Evolutionary conservation across 1,284 basidiomycete genomes (phyloP).

Genomic region (Trichosporon asahii): DNA sequence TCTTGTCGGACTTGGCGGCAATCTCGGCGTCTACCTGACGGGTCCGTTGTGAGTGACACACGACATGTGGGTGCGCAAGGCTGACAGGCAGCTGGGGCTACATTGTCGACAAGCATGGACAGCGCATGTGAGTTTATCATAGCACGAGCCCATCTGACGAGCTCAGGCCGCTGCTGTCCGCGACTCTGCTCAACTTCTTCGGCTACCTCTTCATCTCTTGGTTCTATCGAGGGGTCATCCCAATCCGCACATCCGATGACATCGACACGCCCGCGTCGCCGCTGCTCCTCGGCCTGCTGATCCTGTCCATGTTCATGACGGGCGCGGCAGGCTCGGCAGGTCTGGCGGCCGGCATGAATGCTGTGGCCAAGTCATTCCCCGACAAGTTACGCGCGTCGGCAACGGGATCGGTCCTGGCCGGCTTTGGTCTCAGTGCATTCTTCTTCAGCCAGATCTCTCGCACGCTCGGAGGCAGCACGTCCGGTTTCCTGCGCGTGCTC

Average conservation of each 20-base stretch:
- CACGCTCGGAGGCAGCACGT: conserved; percentile 64
- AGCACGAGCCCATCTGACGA: neutral
- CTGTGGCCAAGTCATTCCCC: conserved; percentile 50
- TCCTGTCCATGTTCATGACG: conserved; percentile 45
- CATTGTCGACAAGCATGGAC: conserved; percentile 64
- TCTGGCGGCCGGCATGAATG: conserved; percentile 47
- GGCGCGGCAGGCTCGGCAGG: conserved; percentile 49
- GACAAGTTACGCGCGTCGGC: conserved; percentile 60
- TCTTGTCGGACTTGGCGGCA: conserved; percentile 58
- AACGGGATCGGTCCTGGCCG: conserved; percentile 70
- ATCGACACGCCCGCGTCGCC: conserved; percentile 23
- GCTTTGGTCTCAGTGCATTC: conserved; percentile 80
- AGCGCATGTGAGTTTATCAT: conserved; percentile 53
- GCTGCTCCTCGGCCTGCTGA: conserved; percentile 34
- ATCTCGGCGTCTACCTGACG: conserved; percentile 47
- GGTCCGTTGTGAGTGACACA: conserved; percentile 29
- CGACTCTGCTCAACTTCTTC: conserved; percentile 57
- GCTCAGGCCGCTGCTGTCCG: conserved; percentile 44
- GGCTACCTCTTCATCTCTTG: conserved; percentile 67
- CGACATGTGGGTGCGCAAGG: neutral
- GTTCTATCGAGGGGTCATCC: conserved; percentile 57
- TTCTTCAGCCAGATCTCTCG: conserved; percentile 60
- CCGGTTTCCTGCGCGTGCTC: conserved; percentile 65
- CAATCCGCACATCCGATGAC: conserved; percentile 21
- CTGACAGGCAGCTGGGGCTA: conserved; percentile 60